These are phyloP conservation scores for Claviceps humidiphila DNA, from an alignment of 2,329 filamentous ascomycete species.

Conservation along the genomic window DNA sequence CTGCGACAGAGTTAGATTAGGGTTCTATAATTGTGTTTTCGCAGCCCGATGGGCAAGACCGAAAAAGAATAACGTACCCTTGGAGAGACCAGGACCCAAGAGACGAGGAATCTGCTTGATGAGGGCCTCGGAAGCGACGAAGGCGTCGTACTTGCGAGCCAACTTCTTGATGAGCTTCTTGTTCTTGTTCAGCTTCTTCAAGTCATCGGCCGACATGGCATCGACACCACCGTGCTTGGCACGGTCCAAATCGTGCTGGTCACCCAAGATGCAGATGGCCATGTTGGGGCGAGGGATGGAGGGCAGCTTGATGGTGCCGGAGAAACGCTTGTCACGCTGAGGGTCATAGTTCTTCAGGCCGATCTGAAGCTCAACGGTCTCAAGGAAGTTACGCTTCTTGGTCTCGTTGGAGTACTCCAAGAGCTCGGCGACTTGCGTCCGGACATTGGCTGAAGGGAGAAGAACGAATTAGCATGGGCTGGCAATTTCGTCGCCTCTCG, in stretches of 20 bases:
- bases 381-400: constrained; percentile 97
- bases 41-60: neutral
- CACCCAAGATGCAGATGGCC: constrained; percentile 62
- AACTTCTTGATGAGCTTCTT: constrained; percentile 99
- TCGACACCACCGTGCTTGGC: constrained; percentile 98
- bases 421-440: constrained; percentile 83
- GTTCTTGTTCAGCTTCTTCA: constrained; percentile 99
- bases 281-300: constrained; percentile 83
- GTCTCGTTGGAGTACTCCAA: constrained; percentile 87
- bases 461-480: constrained; percentile 17
- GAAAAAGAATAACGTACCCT: constrained; percentile 51
- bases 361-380: constrained; percentile 86
- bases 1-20: constrained; percentile 28
- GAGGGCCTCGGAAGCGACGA: constrained; percentile 89
- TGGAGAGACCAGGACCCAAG: constrained; percentile 94
- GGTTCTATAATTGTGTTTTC: neutral
- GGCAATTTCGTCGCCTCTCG: neutral
- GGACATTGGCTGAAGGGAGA: constrained; percentile 59
- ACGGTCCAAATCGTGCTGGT: constrained; percentile 96
- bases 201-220: constrained; percentile 94
- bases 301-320: constrained; percentile 92
- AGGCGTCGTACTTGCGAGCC: constrained; percentile 99
- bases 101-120: constrained; percentile 99
- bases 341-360: constrained; percentile 98
- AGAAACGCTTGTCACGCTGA: constrained; percentile 99